phyloP scores from a whole-genome alignment of 2,329 filamentous ascomycete species.

The Aspergillus carbonarius region DNA sequence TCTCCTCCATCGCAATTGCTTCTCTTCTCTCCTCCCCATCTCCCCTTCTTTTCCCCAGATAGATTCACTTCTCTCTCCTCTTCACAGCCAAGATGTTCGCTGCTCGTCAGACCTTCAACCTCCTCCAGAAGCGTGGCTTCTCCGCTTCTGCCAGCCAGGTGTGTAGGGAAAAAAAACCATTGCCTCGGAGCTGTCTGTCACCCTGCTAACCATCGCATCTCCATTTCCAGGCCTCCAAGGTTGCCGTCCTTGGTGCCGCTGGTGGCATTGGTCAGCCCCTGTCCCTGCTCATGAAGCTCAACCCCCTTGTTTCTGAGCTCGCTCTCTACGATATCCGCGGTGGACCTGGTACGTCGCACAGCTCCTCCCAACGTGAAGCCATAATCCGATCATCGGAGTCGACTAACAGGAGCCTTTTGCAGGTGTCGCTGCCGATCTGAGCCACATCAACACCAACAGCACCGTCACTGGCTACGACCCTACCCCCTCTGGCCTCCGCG shows the following conservation, averaged over 20 bases:
- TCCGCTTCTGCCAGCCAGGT: constrained; percentile 77
- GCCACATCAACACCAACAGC: constrained; percentile 99
- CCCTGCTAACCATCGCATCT: constrained; percentile 17
- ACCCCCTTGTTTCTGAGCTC: constrained; percentile 89
- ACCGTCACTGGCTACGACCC: constrained; percentile 86
- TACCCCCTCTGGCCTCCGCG: constrained; percentile 70
- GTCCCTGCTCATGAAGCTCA: constrained; percentile 97
- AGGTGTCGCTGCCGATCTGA: constrained; percentile 98
- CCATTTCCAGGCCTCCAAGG: constrained; percentile 78
- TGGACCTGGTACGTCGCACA: constrained; percentile 70
- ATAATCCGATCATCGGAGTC: neutral
- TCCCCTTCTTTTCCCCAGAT: constrained; percentile 14
- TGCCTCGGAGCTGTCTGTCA: constrained; percentile 10
- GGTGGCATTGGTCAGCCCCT: constrained; percentile 98
- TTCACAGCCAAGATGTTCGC: constrained; percentile 67
- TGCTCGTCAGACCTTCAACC: constrained; percentile 55
- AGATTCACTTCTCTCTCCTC: constrained; percentile 14
- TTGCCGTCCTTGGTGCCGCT: constrained; percentile 92
- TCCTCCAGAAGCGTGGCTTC: constrained; percentile 74
- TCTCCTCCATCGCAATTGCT: constrained; percentile 1
- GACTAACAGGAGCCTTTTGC: constrained; percentile 22
- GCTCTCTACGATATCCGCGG: constrained; percentile 97
- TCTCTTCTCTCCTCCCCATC: constrained; percentile 20
- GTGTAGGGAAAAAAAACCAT: constrained; percentile 36
- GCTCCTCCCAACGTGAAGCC: neutral